These are phyloP conservation scores for Baffinella frigidus DNA, from an alignment of 208 protist genomes.

Conservation along the genomic window DNA sequence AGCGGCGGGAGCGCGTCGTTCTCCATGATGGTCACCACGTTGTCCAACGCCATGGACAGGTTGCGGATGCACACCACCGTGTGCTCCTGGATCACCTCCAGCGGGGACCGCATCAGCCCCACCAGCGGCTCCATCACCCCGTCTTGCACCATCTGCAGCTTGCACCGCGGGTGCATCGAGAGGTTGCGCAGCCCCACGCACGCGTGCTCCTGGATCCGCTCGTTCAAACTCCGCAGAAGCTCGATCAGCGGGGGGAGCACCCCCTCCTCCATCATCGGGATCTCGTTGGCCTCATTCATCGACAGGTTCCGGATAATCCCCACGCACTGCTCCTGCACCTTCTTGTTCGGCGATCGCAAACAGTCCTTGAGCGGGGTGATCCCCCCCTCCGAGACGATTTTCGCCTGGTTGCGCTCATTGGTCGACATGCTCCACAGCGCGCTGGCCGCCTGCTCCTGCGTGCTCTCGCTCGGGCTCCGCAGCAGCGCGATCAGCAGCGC, in stretches of 20 bases:
- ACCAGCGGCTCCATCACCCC: slow-evolving; percentile 51
- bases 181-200: slow-evolving; percentile 52
- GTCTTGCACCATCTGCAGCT: slow-evolving; percentile 61
- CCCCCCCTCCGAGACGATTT: slow-evolving; percentile 50
- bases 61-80: slow-evolving; percentile 51
- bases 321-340: slow-evolving; percentile 60
- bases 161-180: slow-evolving; percentile 19
- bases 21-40: slow-evolving; percentile 53
- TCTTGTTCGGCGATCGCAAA: slow-evolving; percentile 43
- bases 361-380: slow-evolving; percentile 59
- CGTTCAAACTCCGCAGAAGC: slow-evolving; percentile 44
- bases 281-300: slow-evolving; percentile 60
- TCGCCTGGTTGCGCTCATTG: slow-evolving; percentile 58
- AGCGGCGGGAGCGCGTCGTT: slow-evolving; percentile 52
- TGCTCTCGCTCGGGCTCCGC: background rate
- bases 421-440: slow-evolving; percentile 31
- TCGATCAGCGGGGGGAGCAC: slow-evolving; percentile 52
- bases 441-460: slow-evolving; percentile 56
- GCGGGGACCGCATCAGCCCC: slow-evolving; percentile 44
- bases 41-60: slow-evolving; percentile 54
- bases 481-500: slow-evolving; percentile 59
- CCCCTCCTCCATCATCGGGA: slow-evolving; percentile 58
- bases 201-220: slow-evolving; percentile 60
- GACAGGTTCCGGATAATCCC: slow-evolving; percentile 48
- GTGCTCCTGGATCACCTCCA: slow-evolving; percentile 55